These are phyloP conservation scores for Acer saccharum DNA, from an alignment of 345 rosid genomes.

Conservation along the genomic window DNA sequence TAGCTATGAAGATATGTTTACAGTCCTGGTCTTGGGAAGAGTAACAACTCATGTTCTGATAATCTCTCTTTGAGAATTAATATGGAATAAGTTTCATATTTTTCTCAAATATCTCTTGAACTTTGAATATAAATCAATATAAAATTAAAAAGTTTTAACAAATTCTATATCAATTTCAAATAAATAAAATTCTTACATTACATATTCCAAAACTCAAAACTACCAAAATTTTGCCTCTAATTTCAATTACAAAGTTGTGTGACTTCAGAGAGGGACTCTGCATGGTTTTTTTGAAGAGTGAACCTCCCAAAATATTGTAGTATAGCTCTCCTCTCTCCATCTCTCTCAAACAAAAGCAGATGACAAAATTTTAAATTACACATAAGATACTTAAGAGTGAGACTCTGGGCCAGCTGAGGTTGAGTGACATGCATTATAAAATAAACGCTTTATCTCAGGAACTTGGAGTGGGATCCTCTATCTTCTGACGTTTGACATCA, in stretches of 20 bases:
- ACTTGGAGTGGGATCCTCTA: constrained; percentile 29
- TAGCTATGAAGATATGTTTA: too few species aligned
- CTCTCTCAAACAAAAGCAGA: background rate
- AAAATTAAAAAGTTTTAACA: background rate
- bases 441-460: constrained; percentile 7
- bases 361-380: background rate
- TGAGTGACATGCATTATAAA: background rate
- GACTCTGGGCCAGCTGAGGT: background rate
- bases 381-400: background rate
- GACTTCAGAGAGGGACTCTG: background rate
- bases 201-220: constrained; percentile 1
- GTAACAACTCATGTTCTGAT: too few species aligned
- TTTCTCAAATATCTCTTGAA: too few species aligned
- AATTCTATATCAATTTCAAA: background rate
- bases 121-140: too few species aligned
- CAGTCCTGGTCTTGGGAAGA: too few species aligned
- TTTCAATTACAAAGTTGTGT: background rate
- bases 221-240: constrained; percentile 9
- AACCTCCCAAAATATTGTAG: background rate
- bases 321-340: background rate
- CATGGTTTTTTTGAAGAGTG: background rate
- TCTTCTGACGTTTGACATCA: constrained; percentile 50
- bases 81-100: too few species aligned
- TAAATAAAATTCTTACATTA: constrained; percentile 12
- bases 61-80: too few species aligned